Evolutionary conservation across 2,329 filamentous ascomycete genomes (phyloP), one percentile per base, ranked within the genome.

Genomic region (Alternaria rosae): DNA sequence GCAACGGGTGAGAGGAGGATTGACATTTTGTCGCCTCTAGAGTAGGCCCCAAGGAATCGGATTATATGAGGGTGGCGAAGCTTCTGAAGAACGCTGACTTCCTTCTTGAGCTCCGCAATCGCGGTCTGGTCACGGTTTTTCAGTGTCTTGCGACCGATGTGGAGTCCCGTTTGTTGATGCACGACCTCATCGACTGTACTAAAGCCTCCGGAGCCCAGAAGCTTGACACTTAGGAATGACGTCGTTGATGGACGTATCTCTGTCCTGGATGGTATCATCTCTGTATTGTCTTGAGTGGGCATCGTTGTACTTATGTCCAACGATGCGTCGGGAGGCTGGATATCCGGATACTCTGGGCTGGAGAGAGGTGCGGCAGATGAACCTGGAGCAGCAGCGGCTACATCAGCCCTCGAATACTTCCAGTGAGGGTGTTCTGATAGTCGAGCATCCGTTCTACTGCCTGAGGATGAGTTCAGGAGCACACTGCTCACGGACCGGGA

Each of bases 31-130:
- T 78, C 72, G 38, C 70, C 76, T 63, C 72, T 75, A 4, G 74
- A 70, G 53, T 78, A 78, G n/a, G 75, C 69, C 23, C 73, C 77
- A 8, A 79, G 68, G 64, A 78, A 70, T n/a, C 76, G 76, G 47
- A 79, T 75, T n/a, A 79, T 70, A 59, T 79, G 77, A 35, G 77
- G 76, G 50, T 79, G 77, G 53, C 77, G 76, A 25, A 79, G 74
- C 58, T 79, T 78, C 66, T 79, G 75, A 3, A 80, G 71, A 21
- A 77, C 68, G 47, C 67, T 64, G 6, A 79, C 76, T 62, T 79
- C 78, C 64, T 78, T 76, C 62, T 68, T 73, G 9, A 79, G 62
- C 42, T 79, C 77, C 17, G 74, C 70, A 6, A 76, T 60, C 4
- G 75, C 76, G 6, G 72, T 73, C 20, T 61, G 68, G 20, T 75